Evolutionary conservation across 306 rosid species (phyloP), one percentile per base, ranked within the genome.

Genomic region (Glycine latifolia): DNA sequence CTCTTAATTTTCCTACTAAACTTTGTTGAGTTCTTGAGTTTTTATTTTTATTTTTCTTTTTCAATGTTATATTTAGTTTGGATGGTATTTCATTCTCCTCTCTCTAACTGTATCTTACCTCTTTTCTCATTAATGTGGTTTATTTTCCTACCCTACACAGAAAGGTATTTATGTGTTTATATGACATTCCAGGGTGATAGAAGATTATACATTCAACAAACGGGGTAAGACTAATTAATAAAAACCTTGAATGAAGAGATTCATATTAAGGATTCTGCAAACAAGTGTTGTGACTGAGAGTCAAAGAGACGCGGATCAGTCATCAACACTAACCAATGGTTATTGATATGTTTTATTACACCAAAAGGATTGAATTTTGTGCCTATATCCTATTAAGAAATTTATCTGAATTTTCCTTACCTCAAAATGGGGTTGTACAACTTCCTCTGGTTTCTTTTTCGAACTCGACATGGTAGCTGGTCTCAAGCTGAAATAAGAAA

Each of bases 371-470:
- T 44, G 73, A 15, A 65, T 44, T 82, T 37, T 68, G 61, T 46
- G 76, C 76, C 72, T 59, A 46, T 44, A 67, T 43, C 20, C 78
- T 68, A 67, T 46, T 44, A 78, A 74, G 63, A 68, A 69, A 84
- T 13, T 35, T 70, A 52, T 44, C 50, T 7, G 48, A 79, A 44
- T 41, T 52, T 41, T 10, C 49, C 11, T 88, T 86, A 92, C 98
- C 97, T 95, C 95, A 3, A 43, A 50, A 56, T 78, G 81, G n/a
- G 60, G 88, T 44, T 85, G 92, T 20, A 60, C 70, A 85, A 48
- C 66, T 68, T 72, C 94, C 83, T 91, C 97, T 75, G 75, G 90
- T 84, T 74, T 95, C 90, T 67, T 89, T 86, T 85, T 93, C 37
- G 84, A 85, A 84, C 73, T 62, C 55, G 67, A 52, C 1, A 48